phyloP scores from a whole-genome alignment of 805 yeast species.

The Schwanniomyces yamadae region DNA sequence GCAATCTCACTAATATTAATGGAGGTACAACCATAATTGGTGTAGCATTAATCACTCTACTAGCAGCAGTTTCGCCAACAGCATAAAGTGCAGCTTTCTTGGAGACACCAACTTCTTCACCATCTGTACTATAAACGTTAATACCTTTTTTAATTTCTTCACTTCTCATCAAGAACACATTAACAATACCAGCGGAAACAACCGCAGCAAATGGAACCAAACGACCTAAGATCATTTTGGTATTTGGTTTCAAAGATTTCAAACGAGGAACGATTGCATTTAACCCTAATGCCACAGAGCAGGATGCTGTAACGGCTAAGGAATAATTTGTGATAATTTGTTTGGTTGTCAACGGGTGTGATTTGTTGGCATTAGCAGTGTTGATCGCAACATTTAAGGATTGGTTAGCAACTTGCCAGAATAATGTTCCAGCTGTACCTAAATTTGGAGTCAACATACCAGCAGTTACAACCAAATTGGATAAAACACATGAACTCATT shows the following conservation, averaged over 20 bases:
- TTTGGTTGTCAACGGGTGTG: conserved; percentile 79
- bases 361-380: conserved; percentile 93
- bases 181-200: conserved; percentile 93
- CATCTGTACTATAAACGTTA: conserved; percentile 58
- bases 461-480: conserved; percentile 90
- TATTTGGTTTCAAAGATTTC: conserved; percentile 62
- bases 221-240: conserved; percentile 74
- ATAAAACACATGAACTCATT: conserved; percentile 93
- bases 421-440: conserved; percentile 85
- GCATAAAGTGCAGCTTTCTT: conserved; percentile 87
- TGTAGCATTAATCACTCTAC: conserved; percentile 92
- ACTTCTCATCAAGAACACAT: conserved; percentile 94
- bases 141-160: conserved; percentile 90
- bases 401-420: conserved; percentile 98
- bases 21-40: conserved; percentile 99
- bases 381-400: conserved; percentile 95
- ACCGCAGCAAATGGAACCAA: conserved; percentile 98
- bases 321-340: conserved; percentile 80
- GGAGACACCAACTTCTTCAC: conserved; percentile 66
- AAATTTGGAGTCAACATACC: conserved; percentile 97
- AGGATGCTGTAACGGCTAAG: conserved; percentile 90
- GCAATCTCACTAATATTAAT: conserved; percentile 72
- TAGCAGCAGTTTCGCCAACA: conserved; percentile 95
- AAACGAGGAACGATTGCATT: conserved; percentile 88
- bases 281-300: conserved; percentile 92